These are phyloP conservation scores for Panaeolus papilionaceus DNA, from an alignment of 768 basidiomycete genomes.

Conservation along the genomic window DNA sequence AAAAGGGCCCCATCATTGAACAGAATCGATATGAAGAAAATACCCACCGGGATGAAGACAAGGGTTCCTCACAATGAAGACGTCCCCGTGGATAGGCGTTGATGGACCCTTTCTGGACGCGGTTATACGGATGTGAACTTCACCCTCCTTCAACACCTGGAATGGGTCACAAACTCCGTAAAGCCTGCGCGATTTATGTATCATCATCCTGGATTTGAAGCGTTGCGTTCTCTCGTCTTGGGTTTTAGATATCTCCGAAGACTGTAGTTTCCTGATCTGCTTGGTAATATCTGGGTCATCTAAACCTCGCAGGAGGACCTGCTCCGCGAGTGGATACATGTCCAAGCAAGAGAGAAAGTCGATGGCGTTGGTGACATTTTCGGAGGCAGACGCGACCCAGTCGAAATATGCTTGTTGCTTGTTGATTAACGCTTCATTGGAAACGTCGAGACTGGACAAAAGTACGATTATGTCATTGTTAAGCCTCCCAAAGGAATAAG, in stretches of 20 bases:
- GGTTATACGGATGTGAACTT: conserved; percentile 68
- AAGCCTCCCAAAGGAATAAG: conserved; percentile 67
- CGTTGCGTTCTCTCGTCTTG: conserved; percentile 54
- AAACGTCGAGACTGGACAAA: conserved; percentile 66
- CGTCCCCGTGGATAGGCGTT: conserved; percentile 65
- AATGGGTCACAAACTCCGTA: conserved; percentile 76
- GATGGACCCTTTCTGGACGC: conserved; percentile 54
- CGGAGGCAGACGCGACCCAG: conserved; percentile 60
- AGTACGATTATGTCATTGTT: conserved; percentile 77
- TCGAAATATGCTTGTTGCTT: conserved; percentile 66
- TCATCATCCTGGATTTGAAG: conserved; percentile 61
- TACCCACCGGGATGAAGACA: conserved; percentile 67
- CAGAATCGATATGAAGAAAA: too few relatives aligned
- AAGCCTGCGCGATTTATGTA: conserved; percentile 65
- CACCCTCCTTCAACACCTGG: conserved; percentile 63
- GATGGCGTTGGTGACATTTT: conserved; percentile 53
- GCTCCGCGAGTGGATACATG: conserved; percentile 55
- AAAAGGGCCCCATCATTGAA: neutral
- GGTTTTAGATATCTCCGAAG: conserved; percentile 56
- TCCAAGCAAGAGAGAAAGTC: conserved; percentile 62
- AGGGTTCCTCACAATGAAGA: conserved; percentile 70
- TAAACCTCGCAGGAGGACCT: conserved; percentile 59
- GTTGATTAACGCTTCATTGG: conserved; percentile 54
- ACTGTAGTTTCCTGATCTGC: conserved; percentile 52
- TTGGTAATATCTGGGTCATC: conserved; percentile 47